phyloP scores from a whole-genome alignment of 257 asterid species.

The Ocimum tenuiflorum region DNA sequence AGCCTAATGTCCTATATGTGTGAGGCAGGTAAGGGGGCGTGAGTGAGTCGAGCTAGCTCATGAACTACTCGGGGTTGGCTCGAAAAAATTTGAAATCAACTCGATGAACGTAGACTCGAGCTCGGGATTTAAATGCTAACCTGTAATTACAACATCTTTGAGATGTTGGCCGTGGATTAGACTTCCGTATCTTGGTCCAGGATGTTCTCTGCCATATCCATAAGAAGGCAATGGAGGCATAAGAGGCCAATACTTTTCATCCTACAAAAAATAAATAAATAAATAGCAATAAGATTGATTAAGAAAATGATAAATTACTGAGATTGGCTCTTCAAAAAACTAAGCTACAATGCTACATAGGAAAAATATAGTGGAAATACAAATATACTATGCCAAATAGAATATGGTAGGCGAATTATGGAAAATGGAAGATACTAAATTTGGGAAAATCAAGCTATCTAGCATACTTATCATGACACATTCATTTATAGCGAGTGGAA shows the following conservation, averaged over 20 bases:
- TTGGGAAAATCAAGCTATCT: neutral
- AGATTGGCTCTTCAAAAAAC: neutral
- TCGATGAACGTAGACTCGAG: no score
- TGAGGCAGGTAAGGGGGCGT: no score
- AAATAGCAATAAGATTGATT: neutral
- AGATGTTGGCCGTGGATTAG: conserved; percentile 76
- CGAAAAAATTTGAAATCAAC: no score
- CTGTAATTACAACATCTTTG: conserved; percentile 67
- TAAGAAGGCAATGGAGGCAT: conserved; percentile 83
- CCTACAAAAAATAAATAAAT: conserved; percentile 31
- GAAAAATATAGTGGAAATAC: neutral
- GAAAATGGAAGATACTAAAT: neutral
- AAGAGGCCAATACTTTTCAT: conserved; percentile 69
- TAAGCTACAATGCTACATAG: neutral
- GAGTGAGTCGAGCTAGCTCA: no score
- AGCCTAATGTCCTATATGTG: neutral
- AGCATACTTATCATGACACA: neutral
- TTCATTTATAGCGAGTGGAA: neutral
- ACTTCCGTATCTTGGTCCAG: conserved; percentile 75
- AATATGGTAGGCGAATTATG: neutral
- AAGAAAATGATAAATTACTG: neutral
- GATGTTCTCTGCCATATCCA: conserved; percentile 74
- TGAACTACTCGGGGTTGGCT: no score
- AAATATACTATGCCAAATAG: conserved; percentile 8
- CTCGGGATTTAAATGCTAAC: conserved; percentile 21